phyloP scores from a whole-genome alignment of 2,329 filamentous ascomycete genomes.

The Fusarium sp. region DNA sequence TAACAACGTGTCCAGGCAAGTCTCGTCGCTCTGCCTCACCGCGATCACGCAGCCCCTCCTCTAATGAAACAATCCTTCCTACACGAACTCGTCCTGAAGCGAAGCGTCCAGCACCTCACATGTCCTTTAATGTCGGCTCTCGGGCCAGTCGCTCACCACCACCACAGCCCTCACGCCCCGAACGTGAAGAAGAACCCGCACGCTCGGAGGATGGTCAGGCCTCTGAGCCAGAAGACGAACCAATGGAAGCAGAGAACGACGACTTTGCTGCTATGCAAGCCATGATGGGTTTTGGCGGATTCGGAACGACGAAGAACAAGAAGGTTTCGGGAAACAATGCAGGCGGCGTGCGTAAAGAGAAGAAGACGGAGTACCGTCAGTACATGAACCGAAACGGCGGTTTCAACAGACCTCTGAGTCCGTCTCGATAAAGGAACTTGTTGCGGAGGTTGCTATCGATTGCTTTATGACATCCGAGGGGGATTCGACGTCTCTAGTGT shows the following conservation, averaged over 20 bases:
- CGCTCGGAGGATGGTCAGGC: conserved; percentile 23
- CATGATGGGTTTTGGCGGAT: conserved; percentile 91
- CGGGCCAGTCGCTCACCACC: conserved; percentile 46
- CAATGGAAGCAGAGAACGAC: conserved; percentile 65
- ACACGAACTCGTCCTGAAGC: conserved; percentile 50
- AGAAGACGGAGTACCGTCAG: conserved; percentile 94
- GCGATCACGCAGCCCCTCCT: conserved; percentile 39
- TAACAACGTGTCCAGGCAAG: conserved; percentile 38
- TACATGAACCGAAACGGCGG: conserved; percentile 92
- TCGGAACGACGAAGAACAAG: conserved; percentile 87
- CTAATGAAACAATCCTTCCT: conserved; percentile 48
- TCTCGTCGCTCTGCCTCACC: conserved; percentile 56
- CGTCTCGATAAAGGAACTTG: conserved; percentile 52
- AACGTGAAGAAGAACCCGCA: conserved; percentile 32
- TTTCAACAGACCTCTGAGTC: conserved; percentile 83
- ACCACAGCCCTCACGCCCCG: conserved; percentile 18
- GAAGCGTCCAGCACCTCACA: conserved; percentile 39
- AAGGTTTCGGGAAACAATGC: conserved; percentile 90
- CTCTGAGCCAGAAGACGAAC: conserved; percentile 31
- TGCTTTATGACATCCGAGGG: conserved; percentile 9
- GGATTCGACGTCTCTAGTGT: background rate
- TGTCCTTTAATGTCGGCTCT: conserved; percentile 53
- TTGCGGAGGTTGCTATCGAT: background rate
- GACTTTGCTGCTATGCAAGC: conserved; percentile 80
- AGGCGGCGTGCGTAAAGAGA: conserved; percentile 87